Conservation (phyloP, 345 rosid genomes). For the Pelargonium nanum region DNA sequence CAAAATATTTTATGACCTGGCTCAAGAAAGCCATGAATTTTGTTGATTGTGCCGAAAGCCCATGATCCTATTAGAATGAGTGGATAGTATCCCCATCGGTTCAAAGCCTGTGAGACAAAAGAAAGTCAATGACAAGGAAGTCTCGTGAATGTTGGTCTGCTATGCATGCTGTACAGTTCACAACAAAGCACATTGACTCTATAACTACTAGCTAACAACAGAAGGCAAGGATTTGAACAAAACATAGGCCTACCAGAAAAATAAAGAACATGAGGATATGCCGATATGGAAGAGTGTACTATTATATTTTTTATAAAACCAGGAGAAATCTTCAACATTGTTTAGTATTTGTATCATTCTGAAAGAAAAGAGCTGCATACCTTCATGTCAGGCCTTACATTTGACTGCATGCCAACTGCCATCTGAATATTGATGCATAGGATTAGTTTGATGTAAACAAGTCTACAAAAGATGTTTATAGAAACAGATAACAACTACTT, state of each 20-base stretch:
- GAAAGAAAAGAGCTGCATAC: slow-evolving; percentile 20
- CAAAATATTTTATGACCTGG: slow-evolving; percentile 80
- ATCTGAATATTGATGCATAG: slow-evolving; percentile 36
- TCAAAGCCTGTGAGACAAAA: slow-evolving; percentile 48
- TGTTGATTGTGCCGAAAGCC: slow-evolving; percentile 88
- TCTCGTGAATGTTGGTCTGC: slow-evolving; percentile 1
- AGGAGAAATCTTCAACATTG: too few species aligned
- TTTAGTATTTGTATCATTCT: too few species aligned
- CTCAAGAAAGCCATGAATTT: slow-evolving; percentile 68
- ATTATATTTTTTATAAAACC: too few species aligned
- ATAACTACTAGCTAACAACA: background rate
- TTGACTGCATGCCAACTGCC: slow-evolving; percentile 84
- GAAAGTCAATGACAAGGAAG: slow-evolving; percentile 8
- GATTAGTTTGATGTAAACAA: slow-evolving; percentile 7
- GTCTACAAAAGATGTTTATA: background rate
- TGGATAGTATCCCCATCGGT: slow-evolving; percentile 95
- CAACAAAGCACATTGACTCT: background rate
- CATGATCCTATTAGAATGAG: slow-evolving; percentile 89
- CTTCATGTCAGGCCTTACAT: slow-evolving; percentile 65
- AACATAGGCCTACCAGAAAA: background rate
- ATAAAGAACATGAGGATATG: background rate
- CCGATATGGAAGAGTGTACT: too few species aligned
- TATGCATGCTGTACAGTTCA: background rate
- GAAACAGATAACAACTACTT: slow-evolving; percentile 14
- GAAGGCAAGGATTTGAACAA: background rate